phyloP scores from a whole-genome alignment of 192 early-diverging fungal species.

The Backusella tuberculispora region DNA sequence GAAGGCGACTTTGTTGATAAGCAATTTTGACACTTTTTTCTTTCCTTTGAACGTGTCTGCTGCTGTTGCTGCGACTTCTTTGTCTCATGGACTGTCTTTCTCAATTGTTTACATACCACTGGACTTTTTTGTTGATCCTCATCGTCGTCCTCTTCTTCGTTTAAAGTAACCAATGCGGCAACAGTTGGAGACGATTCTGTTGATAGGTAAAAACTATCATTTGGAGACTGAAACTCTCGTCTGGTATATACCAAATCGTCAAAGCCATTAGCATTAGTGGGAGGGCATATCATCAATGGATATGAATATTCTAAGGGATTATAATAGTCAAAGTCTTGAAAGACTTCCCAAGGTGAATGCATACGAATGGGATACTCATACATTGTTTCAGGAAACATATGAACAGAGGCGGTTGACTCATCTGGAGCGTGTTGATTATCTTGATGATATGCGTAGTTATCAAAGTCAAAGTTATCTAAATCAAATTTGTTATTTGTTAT shows the following conservation, averaged over 20 bases:
- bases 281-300: neutral
- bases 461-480: constrained; percentile 1
- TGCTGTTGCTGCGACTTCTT: neutral
- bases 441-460: neutral
- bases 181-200: neutral
- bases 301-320: neutral
- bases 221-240: neutral
- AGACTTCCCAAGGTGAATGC: neutral
- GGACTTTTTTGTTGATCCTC: neutral
- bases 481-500: neutral
- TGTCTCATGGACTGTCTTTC: neutral
- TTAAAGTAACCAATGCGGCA: neutral
- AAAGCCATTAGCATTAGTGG: neutral
- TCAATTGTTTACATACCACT: neutral
- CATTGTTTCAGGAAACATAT: neutral
- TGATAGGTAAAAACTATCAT: constrained; percentile 1
- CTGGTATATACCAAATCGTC: neutral
- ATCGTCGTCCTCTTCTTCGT: neutral
- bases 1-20: constrained; percentile 31
- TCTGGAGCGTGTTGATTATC: neutral
- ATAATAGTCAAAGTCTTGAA: neutral
- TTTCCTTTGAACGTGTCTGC: neutral
- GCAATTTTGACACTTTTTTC: constrained; percentile 37
- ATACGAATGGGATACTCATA: neutral
- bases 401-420: neutral